These are phyloP conservation scores for Alloteropsis semialata DNA, from an alignment of 176 grass and related monocot genomes.

Conservation along the genomic window DNA sequence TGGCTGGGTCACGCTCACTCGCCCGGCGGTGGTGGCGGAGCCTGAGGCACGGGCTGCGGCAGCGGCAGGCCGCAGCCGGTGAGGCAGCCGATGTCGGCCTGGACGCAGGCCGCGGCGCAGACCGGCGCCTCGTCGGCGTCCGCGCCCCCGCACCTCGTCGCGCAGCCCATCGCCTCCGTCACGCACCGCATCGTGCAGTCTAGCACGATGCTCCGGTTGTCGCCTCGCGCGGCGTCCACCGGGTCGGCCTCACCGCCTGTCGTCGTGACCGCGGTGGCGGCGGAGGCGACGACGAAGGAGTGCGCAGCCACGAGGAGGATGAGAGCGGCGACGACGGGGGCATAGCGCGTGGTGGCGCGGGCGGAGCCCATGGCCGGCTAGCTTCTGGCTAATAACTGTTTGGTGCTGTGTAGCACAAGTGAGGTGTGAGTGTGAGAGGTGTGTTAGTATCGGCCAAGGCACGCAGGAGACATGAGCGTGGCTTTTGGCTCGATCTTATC, in stretches of 20 bases:
- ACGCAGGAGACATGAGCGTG: too few species aligned
- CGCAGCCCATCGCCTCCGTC: constrained; percentile 17
- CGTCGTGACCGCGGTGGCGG: background rate
- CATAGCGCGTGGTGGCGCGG: background rate
- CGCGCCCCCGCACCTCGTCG: background rate
- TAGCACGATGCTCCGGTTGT: background rate
- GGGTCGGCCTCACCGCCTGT: background rate
- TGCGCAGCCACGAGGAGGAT: background rate
- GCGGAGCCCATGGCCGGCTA: background rate
- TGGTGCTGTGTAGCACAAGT: too few species aligned
- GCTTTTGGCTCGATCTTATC: too few species aligned
- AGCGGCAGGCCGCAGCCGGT: background rate
- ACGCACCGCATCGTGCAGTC: constrained; percentile 20
- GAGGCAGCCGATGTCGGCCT: constrained; percentile 17
- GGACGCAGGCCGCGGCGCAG: constrained; percentile 32
- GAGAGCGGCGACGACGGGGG: background rate
- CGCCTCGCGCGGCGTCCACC: background rate
- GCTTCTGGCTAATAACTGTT: too few species aligned
- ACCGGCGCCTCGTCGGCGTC: background rate
- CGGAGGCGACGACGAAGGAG: background rate
- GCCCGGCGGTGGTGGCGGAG: background rate
- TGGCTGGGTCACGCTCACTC: background rate
- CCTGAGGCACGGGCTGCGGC: background rate
- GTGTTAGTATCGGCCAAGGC: too few species aligned
- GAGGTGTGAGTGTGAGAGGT: too few species aligned